A percentile compares a stretch with the other conserved stretches of the same genome.
These are phyloP conservation scores for Mortierella sp. DNA, from an alignment of 371 early-diverging fungal species.

Conservation along the genomic window DNA sequence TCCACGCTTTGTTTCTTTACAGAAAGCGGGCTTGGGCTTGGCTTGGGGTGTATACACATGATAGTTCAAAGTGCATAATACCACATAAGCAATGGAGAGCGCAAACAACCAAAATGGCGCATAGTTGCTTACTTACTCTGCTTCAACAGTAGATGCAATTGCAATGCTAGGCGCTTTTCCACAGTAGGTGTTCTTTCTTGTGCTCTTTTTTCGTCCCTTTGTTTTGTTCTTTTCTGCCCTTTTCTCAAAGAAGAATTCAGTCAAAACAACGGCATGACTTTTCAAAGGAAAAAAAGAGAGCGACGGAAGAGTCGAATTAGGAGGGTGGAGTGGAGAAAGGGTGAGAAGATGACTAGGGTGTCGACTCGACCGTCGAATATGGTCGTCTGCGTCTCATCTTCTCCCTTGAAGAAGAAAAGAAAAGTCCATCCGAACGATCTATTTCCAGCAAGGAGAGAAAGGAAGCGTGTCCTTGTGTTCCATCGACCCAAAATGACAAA, in stretches of 20 bases:
- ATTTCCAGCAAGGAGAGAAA: slow-evolving; percentile 1
- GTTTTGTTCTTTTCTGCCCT: background rate
- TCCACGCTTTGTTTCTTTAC: background rate
- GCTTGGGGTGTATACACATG: background rate
- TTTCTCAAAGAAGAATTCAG: background rate
- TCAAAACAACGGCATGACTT: background rate
- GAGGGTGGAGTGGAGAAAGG: background rate
- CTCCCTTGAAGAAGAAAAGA: background rate
- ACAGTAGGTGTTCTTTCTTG: background rate
- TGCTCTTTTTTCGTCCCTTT: background rate
- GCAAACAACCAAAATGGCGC: background rate
- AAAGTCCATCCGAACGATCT: slow-evolving; percentile 8
- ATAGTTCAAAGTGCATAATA: no score
- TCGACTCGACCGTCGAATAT: background rate
- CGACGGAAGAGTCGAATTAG: background rate
- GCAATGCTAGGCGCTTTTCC: background rate
- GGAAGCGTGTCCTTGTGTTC: background rate
- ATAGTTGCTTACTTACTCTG: background rate
- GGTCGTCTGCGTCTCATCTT: background rate
- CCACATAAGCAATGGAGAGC: no score
- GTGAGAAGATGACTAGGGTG: no score
- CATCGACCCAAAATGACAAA: background rate
- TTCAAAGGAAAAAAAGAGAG: background rate
- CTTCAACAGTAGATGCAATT: background rate
- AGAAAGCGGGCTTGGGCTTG: background rate